Evolutionary conservation across 257 asterid species (phyloP), one percentile per base, ranked within the genome.

Genomic region (Scutellaria barbata): DNA sequence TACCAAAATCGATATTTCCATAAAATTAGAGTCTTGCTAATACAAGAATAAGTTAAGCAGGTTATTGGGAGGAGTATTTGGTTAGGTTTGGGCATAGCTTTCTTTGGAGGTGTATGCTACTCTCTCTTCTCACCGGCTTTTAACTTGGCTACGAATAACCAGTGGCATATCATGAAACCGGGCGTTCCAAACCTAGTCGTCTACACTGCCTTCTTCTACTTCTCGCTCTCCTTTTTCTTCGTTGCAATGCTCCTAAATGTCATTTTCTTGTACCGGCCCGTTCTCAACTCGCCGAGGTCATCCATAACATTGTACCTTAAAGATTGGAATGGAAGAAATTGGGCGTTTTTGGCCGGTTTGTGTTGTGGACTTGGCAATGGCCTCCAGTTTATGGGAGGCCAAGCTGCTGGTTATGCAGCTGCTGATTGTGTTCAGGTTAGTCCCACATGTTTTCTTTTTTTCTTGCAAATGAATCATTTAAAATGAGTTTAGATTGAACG

Each of bases 361-460:
- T 50, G 80, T 5, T 81, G 85, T 37, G 88, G 86, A 0, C 33
- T 85, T 17, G 90, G 88, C 68, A 85, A 81, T 16, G 90, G 88
- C 37, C 76, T 83, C 58, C 90, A 83, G 72, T 85, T 83, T 74
- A 80, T 83, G 79, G 90, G 90, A 13, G 90, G 90, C 35, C 86
- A 85, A 53, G 86, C 90, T 33, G 88, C 86, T 11, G 86, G 88
- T 14, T 85, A 85, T 60, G 86, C 86, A 1, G 88, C 90, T n/a
- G 90, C 88, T 0, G 88, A 83, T 40, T 77, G 85, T 51, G 88
- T 85, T 51, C 90, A 83, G 81, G 85, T 82, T 3, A 51, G 71
- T 25, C 7, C 7, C 17, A 47, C 60, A 9, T 6, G 1, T 8
- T 8, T 43, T 6, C 0, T n/a, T 13, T 6, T 20, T n/a, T 11